Evolutionary conservation across 345 rosid species (phyloP).

Genomic region (Ceriops tagal): DNA sequence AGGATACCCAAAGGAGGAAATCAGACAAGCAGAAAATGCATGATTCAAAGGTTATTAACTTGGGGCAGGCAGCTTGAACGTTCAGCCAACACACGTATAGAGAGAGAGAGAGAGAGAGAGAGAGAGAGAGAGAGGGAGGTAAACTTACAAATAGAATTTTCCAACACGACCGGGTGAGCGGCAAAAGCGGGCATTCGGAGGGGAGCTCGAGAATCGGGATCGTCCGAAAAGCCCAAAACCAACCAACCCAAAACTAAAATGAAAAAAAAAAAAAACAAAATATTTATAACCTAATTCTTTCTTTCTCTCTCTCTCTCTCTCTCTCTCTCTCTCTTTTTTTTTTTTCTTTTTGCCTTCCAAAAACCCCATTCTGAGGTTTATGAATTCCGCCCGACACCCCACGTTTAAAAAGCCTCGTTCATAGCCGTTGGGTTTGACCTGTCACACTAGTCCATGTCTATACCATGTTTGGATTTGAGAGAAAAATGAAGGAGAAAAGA

Average conservation of each 20-base stretch:
- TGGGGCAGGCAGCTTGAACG: conserved; percentile 6
- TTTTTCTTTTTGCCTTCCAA: too few relatives aligned
- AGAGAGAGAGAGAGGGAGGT: conserved; percentile 15
- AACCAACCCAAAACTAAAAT: conserved; percentile 18
- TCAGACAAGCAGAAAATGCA: conserved; percentile 26
- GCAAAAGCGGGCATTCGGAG: conserved; percentile 37
- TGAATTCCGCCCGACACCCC: too few relatives aligned
- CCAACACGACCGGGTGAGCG: conserved; percentile 47
- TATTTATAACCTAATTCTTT: too few relatives aligned
- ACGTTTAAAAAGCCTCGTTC: too few relatives aligned
- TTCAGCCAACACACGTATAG: conserved; percentile 17
- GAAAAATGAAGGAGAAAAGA: too few relatives aligned
- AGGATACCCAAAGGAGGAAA: conserved; percentile 32
- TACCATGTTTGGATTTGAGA: too few relatives aligned
- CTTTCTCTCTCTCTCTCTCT: too few relatives aligned
- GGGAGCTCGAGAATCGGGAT: conserved; percentile 49
- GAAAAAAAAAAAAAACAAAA: too few relatives aligned
- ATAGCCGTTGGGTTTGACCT: too few relatives aligned
- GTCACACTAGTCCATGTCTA: too few relatives aligned
- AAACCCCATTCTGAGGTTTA: too few relatives aligned
- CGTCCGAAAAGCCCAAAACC: conserved; percentile 18
- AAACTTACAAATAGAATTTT: conserved; percentile 33
- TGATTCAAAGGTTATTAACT: conserved; percentile 18
- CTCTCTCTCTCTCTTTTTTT: too few relatives aligned
- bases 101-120: conserved; percentile 17